Base-by-base conservation (phyloP, 2,329 filamentous ascomycete genomes). In the Nemania diffusa region DNA sequence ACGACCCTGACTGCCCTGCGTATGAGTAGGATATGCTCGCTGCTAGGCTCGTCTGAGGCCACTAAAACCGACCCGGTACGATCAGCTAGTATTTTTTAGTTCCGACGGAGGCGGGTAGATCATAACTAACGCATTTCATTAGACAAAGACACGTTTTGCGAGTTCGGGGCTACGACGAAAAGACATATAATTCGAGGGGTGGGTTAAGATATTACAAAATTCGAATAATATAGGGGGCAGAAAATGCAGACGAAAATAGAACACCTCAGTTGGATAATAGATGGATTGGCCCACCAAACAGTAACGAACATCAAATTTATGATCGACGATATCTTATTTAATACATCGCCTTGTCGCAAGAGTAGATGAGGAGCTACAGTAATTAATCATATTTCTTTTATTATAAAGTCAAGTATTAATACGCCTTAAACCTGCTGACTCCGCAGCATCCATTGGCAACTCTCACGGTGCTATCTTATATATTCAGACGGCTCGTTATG, bases 1-100 rank as follows among this genome's bases (percentile, higher is more conserved):
- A 73, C 22, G 72, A 74, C 37, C 71, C 68, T 40, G 68, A 74
- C 53, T 73, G 73, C 53, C 73, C 71, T 34, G 70, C 69, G 58
- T 72, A 74, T 46, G 58, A 24, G 24, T 61, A 52, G 7, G 17
- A 17, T 40, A 17, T 15, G 11, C 37, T 1, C 37, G 37, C 15
- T 13, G 37, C 37, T 40, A 17, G 37, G 37, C 15, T 40, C 37
- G 11, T 40, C 22, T 46, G 44, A 46, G 17, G 22, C 1, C n/a
- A 46, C 6, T 24, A n/a, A 46, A 5, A 22, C 3, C 9, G 17
- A n/a, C n/a, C n/a, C 37, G 37, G 37, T 40, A 40, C 37, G 37
- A 40, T 40, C 37, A 40, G 37, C 37, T 17, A 2, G 37, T 15
- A 15, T n/a, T 40, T 40, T 15, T 40, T 40, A 17, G 5, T 40